A percentile compares a stretch with the other conserved stretches of the same genome.
Evolutionary conservation across 306 rosid genomes (phyloP).

Genomic region (Malus orientalis): DNA sequence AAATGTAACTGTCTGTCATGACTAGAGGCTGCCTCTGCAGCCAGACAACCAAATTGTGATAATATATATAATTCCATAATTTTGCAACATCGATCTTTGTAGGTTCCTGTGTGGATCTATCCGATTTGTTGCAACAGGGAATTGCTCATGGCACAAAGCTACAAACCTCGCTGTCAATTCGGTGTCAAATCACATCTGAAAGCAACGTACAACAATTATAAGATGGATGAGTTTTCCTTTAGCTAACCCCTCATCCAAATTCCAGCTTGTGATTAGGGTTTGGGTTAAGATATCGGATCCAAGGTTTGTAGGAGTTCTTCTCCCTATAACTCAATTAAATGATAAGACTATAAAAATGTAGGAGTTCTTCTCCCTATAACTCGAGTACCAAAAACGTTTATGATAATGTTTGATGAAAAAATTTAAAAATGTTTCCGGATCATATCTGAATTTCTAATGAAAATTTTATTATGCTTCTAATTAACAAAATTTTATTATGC

Average conservation of each 20-base stretch:
- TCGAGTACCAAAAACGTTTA: too few relatives aligned
- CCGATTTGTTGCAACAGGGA: background rate
- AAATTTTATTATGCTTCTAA: background rate
- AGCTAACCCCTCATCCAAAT: background rate
- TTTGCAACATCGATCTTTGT: background rate
- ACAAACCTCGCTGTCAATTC: background rate
- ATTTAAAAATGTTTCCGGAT: background rate
- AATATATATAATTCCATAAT: background rate
- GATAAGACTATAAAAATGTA: too few relatives aligned
- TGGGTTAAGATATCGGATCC: background rate
- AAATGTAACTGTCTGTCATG: background rate
- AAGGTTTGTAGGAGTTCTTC: too few relatives aligned
- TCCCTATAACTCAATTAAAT: too few relatives aligned
- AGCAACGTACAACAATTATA: background rate
- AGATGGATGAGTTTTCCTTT: background rate
- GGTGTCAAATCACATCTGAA: background rate
- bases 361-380: too few relatives aligned
- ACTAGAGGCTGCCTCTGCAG: background rate
- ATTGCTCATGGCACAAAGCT: background rate
- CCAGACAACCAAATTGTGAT: background rate
- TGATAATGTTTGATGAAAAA: background rate
- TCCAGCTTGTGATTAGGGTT: background rate
- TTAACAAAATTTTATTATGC: background rate
- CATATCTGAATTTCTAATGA: background rate
- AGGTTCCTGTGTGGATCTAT: background rate